Base-by-base conservation (phyloP, 352 stramenopile genomes). In the Phytopythium vexans region DNA sequence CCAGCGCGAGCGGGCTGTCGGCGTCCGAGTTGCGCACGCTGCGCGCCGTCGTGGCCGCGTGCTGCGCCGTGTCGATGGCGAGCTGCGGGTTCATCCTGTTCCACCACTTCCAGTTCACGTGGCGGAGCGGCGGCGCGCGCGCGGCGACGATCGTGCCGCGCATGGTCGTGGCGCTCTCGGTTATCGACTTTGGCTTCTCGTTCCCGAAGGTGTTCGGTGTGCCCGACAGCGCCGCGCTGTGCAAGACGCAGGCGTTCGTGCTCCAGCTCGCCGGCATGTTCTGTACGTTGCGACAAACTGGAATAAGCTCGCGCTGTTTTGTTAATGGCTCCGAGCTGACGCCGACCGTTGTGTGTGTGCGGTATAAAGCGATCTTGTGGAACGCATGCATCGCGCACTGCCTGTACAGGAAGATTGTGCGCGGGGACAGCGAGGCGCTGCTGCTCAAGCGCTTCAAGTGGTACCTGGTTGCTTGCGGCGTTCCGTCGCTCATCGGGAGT, bases 91-190 rank as follows among this genome's bases (percentile, higher is more conserved):
- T 72, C 64, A 82, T 85, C 33, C 41, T 80, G 3, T 72, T 68
- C 16, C 71, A 82, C 50, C 70, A 77, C 54, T 68, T 72, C 45
- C 58, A 66, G 39, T 77, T 56, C 0, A 51, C 64, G 9, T 36
- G 52, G 16, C 49, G 59, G 65, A 37, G 12, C 43, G 59, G n/a
- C 34, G 42, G 14, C 31, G 32, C 31, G 6, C 52, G 42, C 34
- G 70, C 61, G 35, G 58, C 78, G 35, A 80, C 60, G 32, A 68
- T 77, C 61, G 75, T 82, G 44, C 80, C 87, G 52, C 83, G 72
- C 66, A 90, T 90, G 80, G 75, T 90, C 51, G 62, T 74, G 41
- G 72, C 84, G 64, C 73, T 90, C 41, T 81, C 77, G n/a, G 34
- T 89, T 8, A 41, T 88, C n/a, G 77, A 89, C 44, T 57, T 81